These are phyloP conservation scores for Trichoderma erinaceum DNA, from an alignment of 495 filamentous ascomycete genomes.

Conservation along the genomic window DNA sequence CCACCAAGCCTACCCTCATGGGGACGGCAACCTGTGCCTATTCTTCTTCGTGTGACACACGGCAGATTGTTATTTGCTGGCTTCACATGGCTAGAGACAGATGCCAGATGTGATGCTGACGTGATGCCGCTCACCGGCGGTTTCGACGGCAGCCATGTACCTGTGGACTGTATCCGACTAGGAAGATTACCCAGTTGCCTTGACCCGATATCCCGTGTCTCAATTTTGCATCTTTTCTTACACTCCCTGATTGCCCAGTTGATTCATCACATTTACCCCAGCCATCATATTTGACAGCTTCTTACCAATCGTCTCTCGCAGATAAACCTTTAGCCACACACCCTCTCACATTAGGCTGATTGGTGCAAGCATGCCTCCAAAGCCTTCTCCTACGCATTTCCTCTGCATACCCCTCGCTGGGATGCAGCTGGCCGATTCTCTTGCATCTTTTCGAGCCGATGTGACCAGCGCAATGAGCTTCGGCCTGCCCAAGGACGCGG, in stretches of 20 bases:
- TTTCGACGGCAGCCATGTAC: neutral
- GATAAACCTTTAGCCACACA: neutral
- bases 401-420: conserved; percentile 75
- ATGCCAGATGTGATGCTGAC: neutral
- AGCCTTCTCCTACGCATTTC: conserved; percentile 67
- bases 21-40: neutral
- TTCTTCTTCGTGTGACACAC: neutral
- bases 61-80: conserved; percentile 1
- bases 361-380: conserved; percentile 26
- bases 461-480: conserved; percentile 36
- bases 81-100: neutral
- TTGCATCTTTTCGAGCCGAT: conserved; percentile 55
- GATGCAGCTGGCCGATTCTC: conserved; percentile 53
- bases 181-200: neutral
- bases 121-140: neutral
- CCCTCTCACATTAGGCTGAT: neutral
- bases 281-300: neutral
- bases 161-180: neutral
- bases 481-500: conserved; percentile 49
- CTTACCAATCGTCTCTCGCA: neutral
- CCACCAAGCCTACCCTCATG: neutral
- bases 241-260: neutral
- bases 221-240: neutral
- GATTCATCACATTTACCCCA: neutral
- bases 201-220: neutral